A percentile compares a stretch with the other conserved stretches of the same genome.
Evolutionary conservation across 805 yeast species (phyloP).

Genomic region (Kregervanrija fluxuum): DNA sequence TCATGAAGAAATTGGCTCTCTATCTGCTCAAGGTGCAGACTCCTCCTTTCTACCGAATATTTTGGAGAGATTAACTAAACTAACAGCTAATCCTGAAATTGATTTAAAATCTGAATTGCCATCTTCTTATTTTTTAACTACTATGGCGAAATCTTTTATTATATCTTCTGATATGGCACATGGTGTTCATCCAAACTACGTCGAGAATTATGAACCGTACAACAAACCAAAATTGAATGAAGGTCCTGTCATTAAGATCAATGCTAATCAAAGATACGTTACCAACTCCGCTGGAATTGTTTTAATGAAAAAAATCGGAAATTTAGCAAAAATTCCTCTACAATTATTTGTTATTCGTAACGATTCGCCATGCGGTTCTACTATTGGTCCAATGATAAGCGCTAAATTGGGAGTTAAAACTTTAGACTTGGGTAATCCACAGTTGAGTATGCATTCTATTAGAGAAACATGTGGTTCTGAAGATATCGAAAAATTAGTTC

Average conservation of each 20-base stretch:
- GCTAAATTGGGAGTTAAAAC: slow-evolving; percentile 83
- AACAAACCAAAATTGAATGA: slow-evolving; percentile 77
- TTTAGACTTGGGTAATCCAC: slow-evolving; percentile 86
- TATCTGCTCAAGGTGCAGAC: slow-evolving; percentile 94
- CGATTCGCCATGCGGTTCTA: slow-evolving; percentile 91
- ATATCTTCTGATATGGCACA: slow-evolving; percentile 96
- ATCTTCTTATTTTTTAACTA: slow-evolving; percentile 38
- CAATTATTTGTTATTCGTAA: slow-evolving; percentile 91
- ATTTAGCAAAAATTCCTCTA: slow-evolving; percentile 63
- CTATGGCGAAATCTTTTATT: slow-evolving; percentile 74
- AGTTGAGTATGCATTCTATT: slow-evolving; percentile 87
- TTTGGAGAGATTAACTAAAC: slow-evolving; percentile 55
- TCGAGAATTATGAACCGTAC: slow-evolving; percentile 61
- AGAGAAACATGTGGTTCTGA: slow-evolving; percentile 84
- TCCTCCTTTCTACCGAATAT: slow-evolving; percentile 83
- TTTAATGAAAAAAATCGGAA: slow-evolving; percentile 65
- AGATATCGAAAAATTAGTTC: slow-evolving; percentile 60
- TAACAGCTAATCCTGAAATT: slow-evolving; percentile 33
- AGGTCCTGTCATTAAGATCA: slow-evolving; percentile 90
- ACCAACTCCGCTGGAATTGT: slow-evolving; percentile 90
- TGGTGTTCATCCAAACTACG: slow-evolving; percentile 92
- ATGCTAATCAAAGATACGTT: slow-evolving; percentile 93
- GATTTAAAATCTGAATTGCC: slow-evolving; percentile 26
- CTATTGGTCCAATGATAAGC: slow-evolving; percentile 91
- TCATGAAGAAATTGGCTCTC: slow-evolving; percentile 93